Evolutionary conservation across 2,329 filamentous ascomycete species (phyloP), one percentile per base, ranked within the genome.

Genomic region (Aureobasidium sp.): DNA sequence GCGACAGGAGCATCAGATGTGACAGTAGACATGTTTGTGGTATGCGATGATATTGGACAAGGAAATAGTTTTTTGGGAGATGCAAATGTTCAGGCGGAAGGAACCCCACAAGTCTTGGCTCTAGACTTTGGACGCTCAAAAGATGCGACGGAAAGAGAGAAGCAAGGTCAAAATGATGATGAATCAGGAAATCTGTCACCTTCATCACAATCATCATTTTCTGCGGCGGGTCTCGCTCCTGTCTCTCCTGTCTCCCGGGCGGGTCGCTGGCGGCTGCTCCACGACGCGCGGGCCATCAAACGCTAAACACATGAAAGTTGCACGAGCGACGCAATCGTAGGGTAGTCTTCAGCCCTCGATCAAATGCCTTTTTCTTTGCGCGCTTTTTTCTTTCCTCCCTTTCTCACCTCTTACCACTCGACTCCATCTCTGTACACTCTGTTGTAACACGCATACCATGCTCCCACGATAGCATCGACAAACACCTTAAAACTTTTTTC

Each of bases 1-100:
- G 79, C 80, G 50, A 70, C 66, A 20, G 66, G 47, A 4, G 72
- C 67, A n/a, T 72, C 73, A 68, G 70, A 72, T 53, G 55, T 43
- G 27, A 75, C 68, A 34, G 71, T 71, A 34, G 79, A 80, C 80
- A 85, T 84, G 55, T 44, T 75, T 55, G 59, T 32, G 59, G 48
- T 48, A 39, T 43, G 15, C 3, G 26, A 27, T 36, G 3, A 24
- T 59, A 17, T 17, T 59, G 10, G 24, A 39, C 36, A 8, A 47
- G 41, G 47, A 39, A 57, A 57, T 47, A 47, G n/a, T 47, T 57
- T 56, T 57, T 36, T 47, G 39, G 20, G 43, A 17, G n/a, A 47
- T 7, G 53, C 53, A 57, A 47, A 57, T 57, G 43, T 43, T 55
- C 52, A 55, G 17, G 37, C 32, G 50, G 34, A 43, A 29, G 37